Evolutionary conservation across 2,329 filamentous ascomycete genomes (phyloP).

Genomic region (Sclerotinia glacialis): DNA sequence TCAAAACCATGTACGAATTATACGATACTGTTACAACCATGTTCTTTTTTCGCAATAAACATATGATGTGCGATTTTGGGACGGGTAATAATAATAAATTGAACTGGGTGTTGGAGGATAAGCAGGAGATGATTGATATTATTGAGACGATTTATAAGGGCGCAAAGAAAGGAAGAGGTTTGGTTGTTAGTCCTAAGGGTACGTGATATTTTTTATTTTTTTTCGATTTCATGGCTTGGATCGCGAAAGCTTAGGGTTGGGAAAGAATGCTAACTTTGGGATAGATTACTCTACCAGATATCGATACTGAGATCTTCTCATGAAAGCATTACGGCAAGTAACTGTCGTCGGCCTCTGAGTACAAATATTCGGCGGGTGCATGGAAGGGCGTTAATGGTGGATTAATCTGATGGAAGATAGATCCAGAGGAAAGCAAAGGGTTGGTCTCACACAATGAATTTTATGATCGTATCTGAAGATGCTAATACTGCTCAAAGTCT

Average conservation of each 20-base stretch:
- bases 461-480: constrained; percentile 27
- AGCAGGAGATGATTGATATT: constrained; percentile 98
- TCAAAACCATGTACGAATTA: constrained; percentile 92
- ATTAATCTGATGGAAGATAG: constrained; percentile 7
- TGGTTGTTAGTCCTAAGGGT: constrained; percentile 92
- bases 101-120: constrained; percentile 95
- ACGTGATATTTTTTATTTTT: not conserved
- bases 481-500: constrained; percentile 30
- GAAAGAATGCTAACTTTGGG: constrained; percentile 21
- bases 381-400: constrained; percentile 21
- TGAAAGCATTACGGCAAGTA: not conserved
- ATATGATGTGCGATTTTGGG: constrained; percentile 98
- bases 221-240: not conserved
- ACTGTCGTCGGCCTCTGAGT: not conserved
- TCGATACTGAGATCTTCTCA: constrained; percentile 51
- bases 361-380: not conserved
- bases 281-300: constrained; percentile 64
- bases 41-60: constrained; percentile 98
- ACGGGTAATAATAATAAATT: constrained; percentile 99
- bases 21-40: constrained; percentile 94
- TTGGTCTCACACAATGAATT: constrained; percentile 41
- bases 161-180: constrained; percentile 95
- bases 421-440: constrained; percentile 33
- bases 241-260: too few species aligned
- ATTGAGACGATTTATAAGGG: constrained; percentile 96